Base-by-base conservation (phyloP, 1,284 basidiomycete species). In the Bondarzewia mesenterica region DNA sequence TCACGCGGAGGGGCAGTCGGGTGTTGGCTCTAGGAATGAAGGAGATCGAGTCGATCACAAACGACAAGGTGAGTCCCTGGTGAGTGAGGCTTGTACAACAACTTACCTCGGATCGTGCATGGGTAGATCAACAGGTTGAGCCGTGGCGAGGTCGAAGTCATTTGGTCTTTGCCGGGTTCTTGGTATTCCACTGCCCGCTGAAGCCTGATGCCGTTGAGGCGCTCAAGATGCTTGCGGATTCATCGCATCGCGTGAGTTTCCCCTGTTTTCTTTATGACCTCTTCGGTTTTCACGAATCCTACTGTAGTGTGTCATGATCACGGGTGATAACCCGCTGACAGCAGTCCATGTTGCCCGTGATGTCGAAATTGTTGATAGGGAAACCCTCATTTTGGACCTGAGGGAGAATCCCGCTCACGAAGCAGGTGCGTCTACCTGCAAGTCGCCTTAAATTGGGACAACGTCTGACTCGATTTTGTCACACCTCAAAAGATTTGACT, bases 131-230 rank as follows among this genome's bases (percentile, higher is more conserved):
- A 92, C 63, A 89, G 89, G 54, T 67, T 94, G 22, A 67, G 80
- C 37, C 75, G 93, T 46, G 84, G 90, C 42, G 68, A 82, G 32
- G 89, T 91, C 35, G 94, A 97, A 80, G 78, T 50, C 62, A 71
- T 5, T 74, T 97, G 35, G 69, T 64, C 4, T 97, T 97, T 61
- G 90, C 80, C 25, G 93, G 93, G 10, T 97, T 97, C 74, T 72
- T 97, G 53, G 90, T 97, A 12, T 97, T 97, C 80, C 92, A 95
- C 62, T 96, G 93, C 62, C 93, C 94, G 2, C 77, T 97, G 56
- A 97, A 97, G 68, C 67, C 80, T n/a, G 93, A 97, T 64, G 94
- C 93, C 2, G 74, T 96, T 8, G 82, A 87, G 54, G 79, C 87
- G 0, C 73, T 97, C 50, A 92, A 89, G 66, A 94, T 94, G 89